Evolutionary conservation across 768 basidiomycete genomes (phyloP).

Genomic region (Daedaleopsis nitida): DNA sequence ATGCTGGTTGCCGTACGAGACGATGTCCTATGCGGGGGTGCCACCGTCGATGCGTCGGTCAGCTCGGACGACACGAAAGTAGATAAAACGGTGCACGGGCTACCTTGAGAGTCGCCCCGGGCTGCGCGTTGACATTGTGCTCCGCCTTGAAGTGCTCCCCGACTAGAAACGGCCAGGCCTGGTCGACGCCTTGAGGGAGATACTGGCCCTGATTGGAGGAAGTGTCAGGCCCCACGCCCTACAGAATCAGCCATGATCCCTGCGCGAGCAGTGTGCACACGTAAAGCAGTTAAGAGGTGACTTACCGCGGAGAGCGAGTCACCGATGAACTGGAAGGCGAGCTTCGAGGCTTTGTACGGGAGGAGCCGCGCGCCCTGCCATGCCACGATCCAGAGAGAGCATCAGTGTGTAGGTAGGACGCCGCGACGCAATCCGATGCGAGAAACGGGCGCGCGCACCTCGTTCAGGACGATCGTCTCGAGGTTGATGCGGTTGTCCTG

Average conservation of each 20-base stretch:
- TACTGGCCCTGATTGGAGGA: slow-evolving; percentile 50
- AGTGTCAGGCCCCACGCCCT: slow-evolving; percentile 1
- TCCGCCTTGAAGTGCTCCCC: slow-evolving; percentile 55
- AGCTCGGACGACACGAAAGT: background rate
- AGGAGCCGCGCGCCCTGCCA: slow-evolving; percentile 48
- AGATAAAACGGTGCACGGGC: slow-evolving; percentile 5
- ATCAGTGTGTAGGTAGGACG: background rate
- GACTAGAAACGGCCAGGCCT: slow-evolving; percentile 58
- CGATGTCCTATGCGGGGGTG: slow-evolving; percentile 42
- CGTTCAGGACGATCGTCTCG: slow-evolving; percentile 47
- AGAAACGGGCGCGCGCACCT: slow-evolving; percentile 30
- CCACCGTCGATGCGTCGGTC: background rate
- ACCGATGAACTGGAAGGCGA: slow-evolving; percentile 59
- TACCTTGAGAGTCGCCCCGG: slow-evolving; percentile 52
- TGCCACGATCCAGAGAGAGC: background rate
- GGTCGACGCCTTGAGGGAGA: slow-evolving; percentile 52
- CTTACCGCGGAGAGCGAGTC: slow-evolving; percentile 57
- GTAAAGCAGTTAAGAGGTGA: background rate
- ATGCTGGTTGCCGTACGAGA: slow-evolving; percentile 55
- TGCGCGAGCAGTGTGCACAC: background rate
- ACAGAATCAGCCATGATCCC: background rate
- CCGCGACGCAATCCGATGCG: background rate
- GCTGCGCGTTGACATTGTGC: slow-evolving; percentile 53
- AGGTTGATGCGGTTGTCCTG: slow-evolving; percentile 59
- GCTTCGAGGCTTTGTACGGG: slow-evolving; percentile 45